Conservation (phyloP, 345 rosid species). For the Eucalyptus albens region DNA sequence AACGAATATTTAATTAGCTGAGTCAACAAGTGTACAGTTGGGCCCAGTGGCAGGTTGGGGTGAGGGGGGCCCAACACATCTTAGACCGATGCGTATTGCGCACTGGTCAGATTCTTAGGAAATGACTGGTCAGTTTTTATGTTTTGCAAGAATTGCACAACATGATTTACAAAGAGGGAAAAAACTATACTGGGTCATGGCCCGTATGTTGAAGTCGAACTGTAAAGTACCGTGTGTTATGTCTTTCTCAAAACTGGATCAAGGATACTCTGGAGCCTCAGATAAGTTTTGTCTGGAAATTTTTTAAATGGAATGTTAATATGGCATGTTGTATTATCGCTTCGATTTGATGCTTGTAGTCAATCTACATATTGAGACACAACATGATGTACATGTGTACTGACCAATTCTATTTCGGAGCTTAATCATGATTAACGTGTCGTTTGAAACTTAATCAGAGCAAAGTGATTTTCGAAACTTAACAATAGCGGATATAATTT, state of each 20-base stretch:
- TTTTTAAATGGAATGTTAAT: not conserved
- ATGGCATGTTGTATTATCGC: not conserved
- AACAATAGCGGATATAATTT: not conserved
- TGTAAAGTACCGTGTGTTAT: not conserved
- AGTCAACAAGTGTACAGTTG: not conserved
- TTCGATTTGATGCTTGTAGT: not conserved
- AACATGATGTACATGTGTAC: not conserved
- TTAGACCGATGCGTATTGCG: too few species aligned
- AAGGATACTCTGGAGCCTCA: not conserved
- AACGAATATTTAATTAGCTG: not conserved
- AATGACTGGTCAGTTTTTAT: too few species aligned
- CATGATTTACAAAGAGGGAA: not conserved
- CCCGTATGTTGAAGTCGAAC: not conserved
- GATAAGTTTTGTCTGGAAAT: too few species aligned
- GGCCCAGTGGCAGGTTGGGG: too few species aligned
- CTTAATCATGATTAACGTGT: rapidly evolving
- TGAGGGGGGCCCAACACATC: too few species aligned
- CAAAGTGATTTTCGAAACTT: rapidly evolving
- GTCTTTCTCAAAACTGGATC: not conserved
- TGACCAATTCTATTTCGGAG: not conserved
- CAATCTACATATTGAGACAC: not conserved
- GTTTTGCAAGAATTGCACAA: not conserved
- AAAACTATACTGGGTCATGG: not conserved
- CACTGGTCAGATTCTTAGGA: too few species aligned
- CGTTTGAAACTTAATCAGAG: too few species aligned